Conservation (phyloP, 2,329 filamentous ascomycete genomes). For the Hymenoscyphus salicellus region DNA sequence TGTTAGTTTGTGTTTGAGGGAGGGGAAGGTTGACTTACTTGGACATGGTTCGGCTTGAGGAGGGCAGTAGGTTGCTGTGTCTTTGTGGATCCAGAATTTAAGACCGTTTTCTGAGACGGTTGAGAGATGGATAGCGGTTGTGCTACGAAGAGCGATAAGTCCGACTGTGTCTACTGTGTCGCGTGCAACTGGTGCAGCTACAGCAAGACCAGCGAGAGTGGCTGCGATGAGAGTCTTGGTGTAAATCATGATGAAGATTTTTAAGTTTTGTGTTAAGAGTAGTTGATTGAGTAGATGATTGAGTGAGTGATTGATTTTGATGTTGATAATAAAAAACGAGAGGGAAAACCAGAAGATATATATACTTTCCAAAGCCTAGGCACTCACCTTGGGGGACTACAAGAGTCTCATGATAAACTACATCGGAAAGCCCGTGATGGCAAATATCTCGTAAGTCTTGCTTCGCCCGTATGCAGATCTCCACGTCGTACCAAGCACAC, state of each 20-base stretch:
- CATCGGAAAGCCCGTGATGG: neutral
- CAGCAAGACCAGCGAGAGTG: conserved; percentile 17
- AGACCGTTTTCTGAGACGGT: conserved; percentile 17
- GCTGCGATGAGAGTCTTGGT: conserved; percentile 20
- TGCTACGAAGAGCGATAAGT: conserved; percentile 10
- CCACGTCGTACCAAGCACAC: neutral
- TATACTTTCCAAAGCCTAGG: neutral
- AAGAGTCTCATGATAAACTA: neutral
- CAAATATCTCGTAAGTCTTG: neutral
- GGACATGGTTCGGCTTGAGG: neutral
- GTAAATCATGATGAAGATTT: conserved; percentile 20
- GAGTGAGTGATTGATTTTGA: neutral
- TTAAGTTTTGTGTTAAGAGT: conserved; percentile 4
- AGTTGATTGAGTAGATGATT: neutral
- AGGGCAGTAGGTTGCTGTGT: conserved; percentile 18
- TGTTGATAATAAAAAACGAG: neutral
- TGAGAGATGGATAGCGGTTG: conserved; percentile 9
- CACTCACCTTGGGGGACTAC: neutral
- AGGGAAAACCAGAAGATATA: neutral
- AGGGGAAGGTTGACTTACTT: conserved; percentile 2
- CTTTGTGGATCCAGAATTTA: conserved; percentile 22
- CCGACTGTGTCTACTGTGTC: conserved; percentile 1
- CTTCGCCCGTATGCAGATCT: conserved; percentile 1
- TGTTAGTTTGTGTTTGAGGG: neutral
- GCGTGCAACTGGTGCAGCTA: conserved; percentile 14